Percentiles rank a stretch among this genome's conserved stretches.
phyloP scores from a whole-genome alignment of 2,329 filamentous ascomycete genomes.

The Hypoxylon sp. region DNA sequence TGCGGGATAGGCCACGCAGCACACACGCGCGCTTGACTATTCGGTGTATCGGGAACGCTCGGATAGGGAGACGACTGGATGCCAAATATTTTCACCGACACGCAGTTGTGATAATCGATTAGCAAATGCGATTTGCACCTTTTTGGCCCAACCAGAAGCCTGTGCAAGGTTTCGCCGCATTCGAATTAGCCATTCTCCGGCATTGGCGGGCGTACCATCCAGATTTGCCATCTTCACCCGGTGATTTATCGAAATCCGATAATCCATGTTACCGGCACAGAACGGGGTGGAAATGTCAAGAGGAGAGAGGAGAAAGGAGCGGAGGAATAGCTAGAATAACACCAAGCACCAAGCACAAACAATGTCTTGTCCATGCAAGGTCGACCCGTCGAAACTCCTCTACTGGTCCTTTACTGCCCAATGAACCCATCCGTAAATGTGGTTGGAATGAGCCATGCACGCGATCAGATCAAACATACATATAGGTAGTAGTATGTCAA shows the following conservation, averaged over 20 bases:
- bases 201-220: slow-evolving; percentile 37
- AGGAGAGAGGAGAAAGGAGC: slow-evolving; percentile 14
- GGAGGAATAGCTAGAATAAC: slow-evolving; percentile 23
- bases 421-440: slow-evolving; percentile 25
- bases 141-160: slow-evolving; percentile 35
- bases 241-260: slow-evolving; percentile 33
- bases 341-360: slow-evolving; percentile 34
- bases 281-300: slow-evolving; percentile 5
- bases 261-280: slow-evolving; percentile 35
- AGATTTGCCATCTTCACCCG: slow-evolving; percentile 40
- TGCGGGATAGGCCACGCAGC: slow-evolving; percentile 31
- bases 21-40: slow-evolving; percentile 13
- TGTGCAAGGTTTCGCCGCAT: slow-evolving; percentile 43
- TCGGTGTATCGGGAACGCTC: slow-evolving; percentile 40
- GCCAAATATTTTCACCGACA: slow-evolving; percentile 44
- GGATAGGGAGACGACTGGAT: slow-evolving; percentile 33
- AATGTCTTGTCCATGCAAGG: slow-evolving; percentile 39
- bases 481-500: slow-evolving; percentile 9
- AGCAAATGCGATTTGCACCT: slow-evolving; percentile 37
- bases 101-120: slow-evolving; percentile 23
- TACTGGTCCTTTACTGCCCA: slow-evolving; percentile 32
- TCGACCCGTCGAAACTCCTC: slow-evolving; percentile 30
- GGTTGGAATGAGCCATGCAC: slow-evolving; percentile 34
- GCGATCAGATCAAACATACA: slow-evolving; percentile 41
- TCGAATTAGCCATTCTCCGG: slow-evolving; percentile 36